Base-by-base conservation (phyloP, 2,329 filamentous ascomycete species). In the Stromatinia cepivora region DNA sequence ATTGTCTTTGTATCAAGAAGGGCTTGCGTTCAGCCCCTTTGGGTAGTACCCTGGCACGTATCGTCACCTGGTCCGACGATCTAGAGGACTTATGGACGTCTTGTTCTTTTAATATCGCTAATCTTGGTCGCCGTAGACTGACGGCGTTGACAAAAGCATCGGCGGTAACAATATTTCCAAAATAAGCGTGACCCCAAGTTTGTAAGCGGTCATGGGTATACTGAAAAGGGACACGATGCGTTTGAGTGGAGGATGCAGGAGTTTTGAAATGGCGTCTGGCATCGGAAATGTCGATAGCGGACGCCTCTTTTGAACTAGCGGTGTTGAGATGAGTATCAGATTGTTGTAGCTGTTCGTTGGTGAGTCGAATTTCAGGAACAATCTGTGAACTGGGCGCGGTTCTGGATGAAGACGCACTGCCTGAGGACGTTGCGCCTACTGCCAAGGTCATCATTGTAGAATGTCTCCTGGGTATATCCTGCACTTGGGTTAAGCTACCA, bases 1-100 rank as follows among this genome's bases (percentile, higher is more conserved):
- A 85, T 25, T 80, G 81, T 42, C 85, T 81, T 72, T 82, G 80
- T 25, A 88, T 79, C 0, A 83, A 73, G 71, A 86, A 82, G 1
- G 84, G 79, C 61, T 81, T 80, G 25, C 81, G 78, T 2, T 81
- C 80, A 6, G 79, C 76, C 4, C 67, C 70, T 48, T 77, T 78
- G 22, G 84, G 83, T 8, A 80, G 73, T 11, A 86, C 79, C 20
- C 81, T 78, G 3, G 82, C 83, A 22, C 82, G 80, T 61, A 86
- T 80, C 3, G 76, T 80, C 17, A 82, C 74, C 10, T 67, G 58
- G 13, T 70, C 69, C 28, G 64, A 54, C 1, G 64, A 54, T 28
- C 57, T 59, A 13, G 28, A 22, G 0, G 67, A 50, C 11, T 59
- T 59, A 22, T 62, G 57, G 4, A 56, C n/a, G 5, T 65, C 50